These are phyloP conservation scores for Protomyces pachydermus DNA, from an alignment of 1,139 yeast genomes.

Conservation along the genomic window DNA sequence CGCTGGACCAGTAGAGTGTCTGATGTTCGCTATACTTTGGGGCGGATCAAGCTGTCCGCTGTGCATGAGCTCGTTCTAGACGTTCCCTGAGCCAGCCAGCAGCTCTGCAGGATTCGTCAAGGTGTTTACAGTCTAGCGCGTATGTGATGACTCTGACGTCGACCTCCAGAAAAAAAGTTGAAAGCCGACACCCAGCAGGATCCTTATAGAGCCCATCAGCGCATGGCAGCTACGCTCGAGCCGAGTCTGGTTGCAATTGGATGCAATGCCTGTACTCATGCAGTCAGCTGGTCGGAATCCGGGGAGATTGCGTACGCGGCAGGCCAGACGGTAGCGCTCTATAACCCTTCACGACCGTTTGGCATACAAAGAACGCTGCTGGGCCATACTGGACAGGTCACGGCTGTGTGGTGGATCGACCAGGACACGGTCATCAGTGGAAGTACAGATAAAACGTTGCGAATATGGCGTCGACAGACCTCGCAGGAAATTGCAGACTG, in stretches of 20 bases:
- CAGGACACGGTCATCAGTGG: conserved; percentile 53
- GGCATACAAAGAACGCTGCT: conserved; percentile 35
- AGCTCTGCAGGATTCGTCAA: too few relatives aligned
- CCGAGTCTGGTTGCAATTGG: not conserved
- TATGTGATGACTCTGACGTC: too few relatives aligned
- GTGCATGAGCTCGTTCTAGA: too few relatives aligned
- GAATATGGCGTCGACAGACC: conserved; percentile 50
- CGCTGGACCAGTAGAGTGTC: too few relatives aligned
- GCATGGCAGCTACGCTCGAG: not conserved
- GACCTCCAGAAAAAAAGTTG: too few relatives aligned
- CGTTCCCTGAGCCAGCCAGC: too few relatives aligned
- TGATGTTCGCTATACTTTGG: too few relatives aligned
- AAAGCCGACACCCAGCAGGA: too few relatives aligned
- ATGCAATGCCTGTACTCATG: conserved; percentile 24
- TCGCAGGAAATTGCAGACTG: not conserved
- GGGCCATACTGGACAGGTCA: conserved; percentile 38
- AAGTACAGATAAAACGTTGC: conserved; percentile 59
- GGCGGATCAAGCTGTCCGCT: too few relatives aligned
- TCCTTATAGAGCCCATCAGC: too few relatives aligned
- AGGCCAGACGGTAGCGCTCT: conserved; percentile 14
- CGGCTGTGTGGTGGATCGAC: conserved; percentile 38
- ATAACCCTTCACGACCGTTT: conserved; percentile 17
- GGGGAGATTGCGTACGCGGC: conserved; percentile 27
- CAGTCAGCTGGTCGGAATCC: conserved; percentile 8
- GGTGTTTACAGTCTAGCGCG: too few relatives aligned